phyloP scores from a whole-genome alignment of 306 rosid genomes.

The Betula pendula region DNA sequence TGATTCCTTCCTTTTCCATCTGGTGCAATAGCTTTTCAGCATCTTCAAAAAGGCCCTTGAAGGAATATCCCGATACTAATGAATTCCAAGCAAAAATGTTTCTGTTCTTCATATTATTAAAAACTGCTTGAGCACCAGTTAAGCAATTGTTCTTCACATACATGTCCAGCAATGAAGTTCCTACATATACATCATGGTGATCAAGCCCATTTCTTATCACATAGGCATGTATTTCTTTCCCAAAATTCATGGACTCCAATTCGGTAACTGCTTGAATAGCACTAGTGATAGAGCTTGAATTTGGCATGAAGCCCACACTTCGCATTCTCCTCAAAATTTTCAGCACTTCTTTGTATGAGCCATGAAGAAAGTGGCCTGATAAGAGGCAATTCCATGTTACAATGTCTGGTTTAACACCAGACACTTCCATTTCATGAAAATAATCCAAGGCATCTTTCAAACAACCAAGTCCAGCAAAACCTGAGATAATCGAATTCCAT shows the following conservation, averaged over 20 bases:
- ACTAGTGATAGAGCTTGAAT: conserved; percentile 61
- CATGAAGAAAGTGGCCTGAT: conserved; percentile 62
- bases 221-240: conserved; percentile 66
- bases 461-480: conserved; percentile 43
- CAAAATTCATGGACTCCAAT: conserved; percentile 45
- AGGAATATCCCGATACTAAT: conserved; percentile 64
- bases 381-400: conserved; percentile 70
- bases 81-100: conserved; percentile 67
- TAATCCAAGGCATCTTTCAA: conserved; percentile 47
- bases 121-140: conserved; percentile 46
- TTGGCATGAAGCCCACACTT: conserved; percentile 47
- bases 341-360: conserved; percentile 41
- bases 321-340: conserved; percentile 45
- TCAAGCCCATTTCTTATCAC: conserved; percentile 51
- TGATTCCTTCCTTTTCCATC: conserved; percentile 48
- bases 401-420: conserved; percentile 55
- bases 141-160: conserved; percentile 58
- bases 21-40: conserved; percentile 47
- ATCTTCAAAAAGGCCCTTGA: conserved; percentile 49
- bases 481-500: conserved; percentile 70
- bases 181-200: conserved; percentile 50
- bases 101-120: conserved; percentile 50
- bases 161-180: conserved; percentile 68
- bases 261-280: conserved; percentile 58
- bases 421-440: conserved; percentile 43